phyloP scores from a whole-genome alignment of 2,329 filamentous ascomycete genomes.

The Penicillium sp. region DNA sequence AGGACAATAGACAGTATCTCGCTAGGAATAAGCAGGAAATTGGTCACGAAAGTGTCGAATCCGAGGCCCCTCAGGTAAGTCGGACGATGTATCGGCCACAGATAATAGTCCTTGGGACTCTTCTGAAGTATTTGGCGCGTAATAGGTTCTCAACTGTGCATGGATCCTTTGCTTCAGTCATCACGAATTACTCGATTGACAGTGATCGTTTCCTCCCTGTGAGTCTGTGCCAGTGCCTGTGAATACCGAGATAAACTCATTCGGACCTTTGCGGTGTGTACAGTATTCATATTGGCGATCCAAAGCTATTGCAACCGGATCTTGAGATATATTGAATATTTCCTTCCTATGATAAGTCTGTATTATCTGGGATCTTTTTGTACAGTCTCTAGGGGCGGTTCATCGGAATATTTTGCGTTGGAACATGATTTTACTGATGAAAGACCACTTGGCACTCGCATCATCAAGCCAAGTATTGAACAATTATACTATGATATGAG shows the following conservation, averaged over 20 bases:
- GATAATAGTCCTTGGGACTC: slow-evolving; percentile 52
- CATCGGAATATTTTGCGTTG: background rate
- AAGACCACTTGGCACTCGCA: slow-evolving; percentile 1
- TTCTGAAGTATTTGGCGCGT: slow-evolving; percentile 48
- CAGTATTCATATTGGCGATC: background rate
- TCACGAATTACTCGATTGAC: slow-evolving; percentile 58
- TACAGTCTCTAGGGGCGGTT: background rate
- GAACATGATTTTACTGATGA: background rate
- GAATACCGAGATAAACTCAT: background rate
- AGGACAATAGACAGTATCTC: slow-evolving; percentile 50
- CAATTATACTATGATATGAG: background rate
- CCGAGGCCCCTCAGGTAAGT: slow-evolving; percentile 48
- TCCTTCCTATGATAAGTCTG: background rate
- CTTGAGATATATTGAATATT: no score
- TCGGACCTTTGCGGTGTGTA: background rate
- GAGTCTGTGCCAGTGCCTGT: slow-evolving; percentile 1
- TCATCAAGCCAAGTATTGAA: slow-evolving; percentile 10
- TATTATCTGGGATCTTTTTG: background rate
- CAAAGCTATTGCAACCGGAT: background rate
- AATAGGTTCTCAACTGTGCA: slow-evolving; percentile 56
- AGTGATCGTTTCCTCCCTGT: slow-evolving; percentile 62
- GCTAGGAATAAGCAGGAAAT: slow-evolving; percentile 57
- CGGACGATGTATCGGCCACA: slow-evolving; percentile 55
- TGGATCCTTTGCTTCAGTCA: slow-evolving; percentile 54
- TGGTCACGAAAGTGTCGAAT: slow-evolving; percentile 56